Percentiles rank a stretch among this genome's conserved stretches.
Conservation (phyloP, 2,329 filamentous ascomycete species). For the Zasmidium citrigriseum region DNA sequence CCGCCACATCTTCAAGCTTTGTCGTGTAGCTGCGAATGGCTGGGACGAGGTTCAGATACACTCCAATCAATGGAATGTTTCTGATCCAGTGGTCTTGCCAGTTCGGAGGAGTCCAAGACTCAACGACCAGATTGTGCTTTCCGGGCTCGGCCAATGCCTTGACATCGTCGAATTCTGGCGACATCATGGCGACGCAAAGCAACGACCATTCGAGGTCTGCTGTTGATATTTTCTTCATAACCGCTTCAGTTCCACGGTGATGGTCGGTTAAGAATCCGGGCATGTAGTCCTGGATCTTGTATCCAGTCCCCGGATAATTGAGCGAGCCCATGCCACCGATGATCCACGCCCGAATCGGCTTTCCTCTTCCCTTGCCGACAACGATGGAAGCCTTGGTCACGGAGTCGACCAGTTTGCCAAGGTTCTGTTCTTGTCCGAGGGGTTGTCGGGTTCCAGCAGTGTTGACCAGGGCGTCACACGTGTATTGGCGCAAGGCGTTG, state of each 20-base stretch:
- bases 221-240: constrained; percentile 13
- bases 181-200: constrained; percentile 41
- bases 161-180: not conserved
- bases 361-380: constrained; percentile 37
- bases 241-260: not conserved
- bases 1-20: constrained; percentile 44
- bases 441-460: constrained; percentile 41
- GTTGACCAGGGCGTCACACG: constrained; percentile 44
- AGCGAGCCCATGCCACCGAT: constrained; percentile 39
- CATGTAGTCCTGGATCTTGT: constrained; percentile 3
- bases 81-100: constrained; percentile 38
- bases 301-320: constrained; percentile 37
- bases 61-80: constrained; percentile 37
- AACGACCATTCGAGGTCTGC: constrained; percentile 44
- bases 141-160: constrained; percentile 29
- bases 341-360: constrained; percentile 43
- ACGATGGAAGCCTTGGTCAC: constrained; percentile 39
- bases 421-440: constrained; percentile 27
- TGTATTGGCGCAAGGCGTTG: constrained; percentile 37
- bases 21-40: constrained; percentile 38
- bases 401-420: constrained; percentile 40
- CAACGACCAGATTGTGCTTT: constrained; percentile 32
- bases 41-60: constrained; percentile 25
- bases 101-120: constrained; percentile 33
- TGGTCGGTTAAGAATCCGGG: not conserved